These are phyloP conservation scores for Russula emetica DNA, from an alignment of 768 basidiomycete genomes.

Conservation along the genomic window DNA sequence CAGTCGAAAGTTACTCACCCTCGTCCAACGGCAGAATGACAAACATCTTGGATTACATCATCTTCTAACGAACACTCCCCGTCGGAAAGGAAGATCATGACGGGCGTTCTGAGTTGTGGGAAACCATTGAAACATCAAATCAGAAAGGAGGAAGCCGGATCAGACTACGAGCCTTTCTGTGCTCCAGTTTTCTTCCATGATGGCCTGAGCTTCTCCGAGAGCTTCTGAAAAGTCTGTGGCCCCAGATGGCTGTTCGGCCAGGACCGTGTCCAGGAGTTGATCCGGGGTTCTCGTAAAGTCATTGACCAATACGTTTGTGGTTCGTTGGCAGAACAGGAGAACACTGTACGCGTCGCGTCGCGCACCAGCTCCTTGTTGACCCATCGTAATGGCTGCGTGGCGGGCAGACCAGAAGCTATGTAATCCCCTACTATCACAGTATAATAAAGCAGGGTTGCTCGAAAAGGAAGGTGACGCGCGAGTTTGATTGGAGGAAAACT, in stretches of 20 bases:
- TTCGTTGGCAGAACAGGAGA: conserved; percentile 40
- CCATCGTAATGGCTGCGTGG: conserved; percentile 36
- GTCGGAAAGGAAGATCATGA: conserved; percentile 56
- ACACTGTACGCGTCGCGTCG: conserved; percentile 56
- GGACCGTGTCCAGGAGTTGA: conserved; percentile 39
- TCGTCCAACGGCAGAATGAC: conserved; percentile 40
- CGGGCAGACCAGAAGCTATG: conserved; percentile 55
- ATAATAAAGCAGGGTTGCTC: no score
- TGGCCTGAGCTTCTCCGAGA: conserved; percentile 34
- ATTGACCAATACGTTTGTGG: conserved; percentile 36
- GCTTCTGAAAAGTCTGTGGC: conserved; percentile 47
- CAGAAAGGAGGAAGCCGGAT: not conserved
- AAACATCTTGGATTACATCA: conserved; percentile 39
- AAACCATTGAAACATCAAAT: not conserved
- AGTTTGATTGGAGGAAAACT: no score
- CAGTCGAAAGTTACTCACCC: conserved; percentile 36
- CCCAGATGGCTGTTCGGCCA: conserved; percentile 33
- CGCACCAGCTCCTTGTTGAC: conserved; percentile 28
- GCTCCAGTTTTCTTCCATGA: conserved; percentile 49
- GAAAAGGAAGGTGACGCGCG: no score
- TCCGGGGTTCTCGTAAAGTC: conserved; percentile 47
- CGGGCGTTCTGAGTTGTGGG: conserved; percentile 39
- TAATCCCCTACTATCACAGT: no score
- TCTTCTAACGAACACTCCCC: conserved; percentile 45
- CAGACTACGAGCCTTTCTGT: conserved; percentile 40